Conservation (phyloP, 768 basidiomycete genomes). For the Termitomyces sp. region DNA sequence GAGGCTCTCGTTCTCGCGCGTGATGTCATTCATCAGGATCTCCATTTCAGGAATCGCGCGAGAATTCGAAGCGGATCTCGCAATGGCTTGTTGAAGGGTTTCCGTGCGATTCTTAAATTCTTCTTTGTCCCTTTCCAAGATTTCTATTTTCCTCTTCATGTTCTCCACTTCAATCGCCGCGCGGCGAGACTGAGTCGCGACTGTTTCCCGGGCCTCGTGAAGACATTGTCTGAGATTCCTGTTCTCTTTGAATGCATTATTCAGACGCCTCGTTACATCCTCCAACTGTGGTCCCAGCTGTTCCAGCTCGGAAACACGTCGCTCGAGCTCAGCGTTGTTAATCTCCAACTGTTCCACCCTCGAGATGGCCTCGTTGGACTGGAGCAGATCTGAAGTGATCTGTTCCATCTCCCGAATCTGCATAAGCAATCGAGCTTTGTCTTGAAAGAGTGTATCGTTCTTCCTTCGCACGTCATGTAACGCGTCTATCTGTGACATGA, state of each 20-base stretch:
- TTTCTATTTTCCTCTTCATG: conserved; percentile 16
- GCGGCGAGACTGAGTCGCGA: conserved; percentile 12
- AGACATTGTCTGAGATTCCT: conserved; percentile 16
- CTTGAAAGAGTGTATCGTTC: conserved; percentile 21
- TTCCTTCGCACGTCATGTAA: conserved; percentile 15
- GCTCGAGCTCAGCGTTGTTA: conserved; percentile 5
- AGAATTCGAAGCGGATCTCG: conserved; percentile 14
- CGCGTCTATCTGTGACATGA: conserved; percentile 5
- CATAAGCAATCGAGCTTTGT: conserved; percentile 21
- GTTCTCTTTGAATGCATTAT: conserved; percentile 20
- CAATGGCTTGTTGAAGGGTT: conserved; percentile 27
- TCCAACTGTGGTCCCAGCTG: conserved; percentile 4
- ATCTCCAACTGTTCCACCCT: conserved; percentile 20
- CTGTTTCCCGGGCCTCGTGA: conserved; percentile 16
- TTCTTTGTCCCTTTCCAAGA: conserved; percentile 23
- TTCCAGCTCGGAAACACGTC: conserved; percentile 7
- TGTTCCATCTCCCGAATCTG: conserved; percentile 24
- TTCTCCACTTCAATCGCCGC: conserved; percentile 13
- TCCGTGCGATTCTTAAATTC: conserved; percentile 21
- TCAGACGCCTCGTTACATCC: conserved; percentile 7
- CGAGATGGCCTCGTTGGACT: conserved; percentile 16
- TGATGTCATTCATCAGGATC: conserved; percentile 31
- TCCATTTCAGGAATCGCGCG: conserved; percentile 26
- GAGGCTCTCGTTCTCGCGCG: conserved; percentile 33
- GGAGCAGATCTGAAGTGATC: conserved; percentile 22